These are phyloP conservation scores for Ceratocystiopsis sp. DNA, from an alignment of 2,329 filamentous ascomycete species.

Conservation along the genomic window DNA sequence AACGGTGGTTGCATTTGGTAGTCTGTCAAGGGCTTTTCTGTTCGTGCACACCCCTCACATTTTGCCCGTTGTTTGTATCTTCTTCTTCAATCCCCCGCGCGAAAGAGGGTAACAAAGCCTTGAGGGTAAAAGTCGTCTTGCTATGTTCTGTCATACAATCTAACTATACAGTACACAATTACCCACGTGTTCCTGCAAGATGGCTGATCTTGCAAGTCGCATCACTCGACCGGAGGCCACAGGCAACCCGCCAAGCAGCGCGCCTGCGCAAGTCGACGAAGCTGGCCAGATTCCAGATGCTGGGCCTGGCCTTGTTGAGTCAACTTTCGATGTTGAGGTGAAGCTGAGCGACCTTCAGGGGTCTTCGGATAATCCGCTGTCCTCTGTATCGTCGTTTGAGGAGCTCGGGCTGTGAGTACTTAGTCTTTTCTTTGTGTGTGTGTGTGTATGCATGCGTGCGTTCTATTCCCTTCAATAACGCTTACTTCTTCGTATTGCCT, in stretches of 20 bases:
- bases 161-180: too few species aligned
- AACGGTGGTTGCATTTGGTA: too few species aligned
- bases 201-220: slow-evolving; percentile 30
- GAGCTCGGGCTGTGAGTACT: slow-evolving; percentile 63
- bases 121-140: too few species aligned
- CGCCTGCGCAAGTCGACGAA: not conserved
- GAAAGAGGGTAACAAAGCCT: too few species aligned
- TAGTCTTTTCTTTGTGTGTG: not conserved
- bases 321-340: slow-evolving; percentile 77
- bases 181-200: not conserved
- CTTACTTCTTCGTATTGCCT: slow-evolving; percentile 3
- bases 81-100: too few species aligned
- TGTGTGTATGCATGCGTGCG: not conserved
- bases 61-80: too few species aligned
- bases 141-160: too few species aligned
- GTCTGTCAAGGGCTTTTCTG: too few species aligned
- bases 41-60: too few species aligned
- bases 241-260: too few species aligned
- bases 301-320: slow-evolving; percentile 46
- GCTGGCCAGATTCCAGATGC: slow-evolving; percentile 11
- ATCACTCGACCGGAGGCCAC: slow-evolving; percentile 26
- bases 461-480: too few species aligned
- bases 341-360: slow-evolving; percentile 79
- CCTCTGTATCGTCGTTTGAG: slow-evolving; percentile 67
- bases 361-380: slow-evolving; percentile 74